These are phyloP conservation scores for Paraglomus brasilianum DNA, from an alignment of 192 early-diverging fungal species.

Conservation along the genomic window DNA sequence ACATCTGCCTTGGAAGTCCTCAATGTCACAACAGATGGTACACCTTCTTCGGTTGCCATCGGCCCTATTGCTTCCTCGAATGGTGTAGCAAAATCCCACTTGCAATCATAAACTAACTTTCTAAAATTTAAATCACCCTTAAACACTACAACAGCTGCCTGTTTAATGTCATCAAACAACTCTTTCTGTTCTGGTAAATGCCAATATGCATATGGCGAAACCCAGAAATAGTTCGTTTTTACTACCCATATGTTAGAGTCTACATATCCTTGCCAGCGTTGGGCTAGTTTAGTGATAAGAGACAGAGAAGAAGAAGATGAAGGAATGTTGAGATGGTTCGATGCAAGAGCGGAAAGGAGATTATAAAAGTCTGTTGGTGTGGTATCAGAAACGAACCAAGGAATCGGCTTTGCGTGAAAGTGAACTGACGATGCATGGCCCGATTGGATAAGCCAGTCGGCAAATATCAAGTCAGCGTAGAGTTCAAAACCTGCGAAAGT, in stretches of 20 bases:
- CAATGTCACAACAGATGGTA: slow-evolving; percentile 70
- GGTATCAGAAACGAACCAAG: slow-evolving; percentile 98
- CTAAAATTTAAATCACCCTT: slow-evolving; percentile 98
- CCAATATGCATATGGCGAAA: slow-evolving; percentile 76
- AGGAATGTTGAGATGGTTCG: slow-evolving; percentile 41
- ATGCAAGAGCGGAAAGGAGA: slow-evolving; percentile 46
- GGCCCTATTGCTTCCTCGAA: slow-evolving; percentile 83
- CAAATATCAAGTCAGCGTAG: slow-evolving; percentile 82
- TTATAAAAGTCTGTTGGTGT: slow-evolving; percentile 78
- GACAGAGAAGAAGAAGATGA: slow-evolving; percentile 36
- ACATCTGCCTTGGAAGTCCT: slow-evolving; percentile 90
- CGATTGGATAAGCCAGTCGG: slow-evolving; percentile 75
- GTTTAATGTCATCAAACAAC: slow-evolving; percentile 58
- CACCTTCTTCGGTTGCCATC: slow-evolving; percentile 47
- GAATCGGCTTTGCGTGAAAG: slow-evolving; percentile 85
- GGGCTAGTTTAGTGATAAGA: slow-evolving; percentile 51
- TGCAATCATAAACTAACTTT: slow-evolving; percentile 90
- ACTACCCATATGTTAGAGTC: slow-evolving; percentile 64
- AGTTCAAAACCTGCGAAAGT: slow-evolving; percentile 77
- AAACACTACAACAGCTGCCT: slow-evolving; percentile 75
- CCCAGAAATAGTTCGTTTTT: slow-evolving; percentile 81
- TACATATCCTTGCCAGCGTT: slow-evolving; percentile 69
- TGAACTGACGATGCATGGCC: slow-evolving; percentile 64
- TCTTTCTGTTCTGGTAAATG: slow-evolving; percentile 69
- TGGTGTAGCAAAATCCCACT: slow-evolving; percentile 82